Conservation (phyloP, 2,329 filamentous ascomycete species). For the Fonsecaea monophora region DNA sequence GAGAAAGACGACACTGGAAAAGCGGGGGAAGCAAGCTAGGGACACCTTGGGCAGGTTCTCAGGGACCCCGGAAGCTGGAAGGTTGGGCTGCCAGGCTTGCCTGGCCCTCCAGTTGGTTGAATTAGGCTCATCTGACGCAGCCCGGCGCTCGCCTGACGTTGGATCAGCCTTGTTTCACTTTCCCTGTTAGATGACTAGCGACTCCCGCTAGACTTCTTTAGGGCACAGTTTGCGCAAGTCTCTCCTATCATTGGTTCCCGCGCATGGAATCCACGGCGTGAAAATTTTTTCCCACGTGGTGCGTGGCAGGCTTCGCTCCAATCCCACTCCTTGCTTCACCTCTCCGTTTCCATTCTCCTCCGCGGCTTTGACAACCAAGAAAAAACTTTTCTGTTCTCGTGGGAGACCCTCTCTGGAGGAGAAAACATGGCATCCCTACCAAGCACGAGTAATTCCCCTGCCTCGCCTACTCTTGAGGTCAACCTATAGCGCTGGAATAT, state of each 20-base stretch:
- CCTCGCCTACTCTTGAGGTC: background rate
- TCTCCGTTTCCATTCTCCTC: slow-evolving; percentile 4
- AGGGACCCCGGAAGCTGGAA: slow-evolving; percentile 7
- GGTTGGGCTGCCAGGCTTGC: slow-evolving; percentile 7
- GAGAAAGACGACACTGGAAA: slow-evolving; percentile 35
- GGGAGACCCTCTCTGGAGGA: background rate
- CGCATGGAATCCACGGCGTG: slow-evolving; percentile 26
- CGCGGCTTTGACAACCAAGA: slow-evolving; percentile 2
- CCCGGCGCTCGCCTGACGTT: slow-evolving; percentile 37
- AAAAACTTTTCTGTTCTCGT: slow-evolving; percentile 15
- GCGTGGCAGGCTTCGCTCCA: slow-evolving; percentile 11
- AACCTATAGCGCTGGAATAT: slow-evolving; percentile 1
- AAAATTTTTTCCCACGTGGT: slow-evolving; percentile 38
- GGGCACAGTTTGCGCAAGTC: slow-evolving; percentile 26
- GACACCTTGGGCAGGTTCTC: background rate
- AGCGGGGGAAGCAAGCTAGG: slow-evolving; percentile 23
- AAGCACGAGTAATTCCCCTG: background rate
- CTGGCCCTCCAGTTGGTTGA: slow-evolving; percentile 18
- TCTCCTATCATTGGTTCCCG: slow-evolving; percentile 34
- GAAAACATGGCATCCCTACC: background rate
- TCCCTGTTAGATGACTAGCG: slow-evolving; percentile 21
- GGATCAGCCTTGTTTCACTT: slow-evolving; percentile 38
- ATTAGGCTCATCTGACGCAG: slow-evolving; percentile 34
- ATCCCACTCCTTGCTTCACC: slow-evolving; percentile 6
- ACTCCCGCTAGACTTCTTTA: slow-evolving; percentile 20